Base-by-base conservation (phyloP, 306 rosid species). In the Begonia masoniana region DNA sequence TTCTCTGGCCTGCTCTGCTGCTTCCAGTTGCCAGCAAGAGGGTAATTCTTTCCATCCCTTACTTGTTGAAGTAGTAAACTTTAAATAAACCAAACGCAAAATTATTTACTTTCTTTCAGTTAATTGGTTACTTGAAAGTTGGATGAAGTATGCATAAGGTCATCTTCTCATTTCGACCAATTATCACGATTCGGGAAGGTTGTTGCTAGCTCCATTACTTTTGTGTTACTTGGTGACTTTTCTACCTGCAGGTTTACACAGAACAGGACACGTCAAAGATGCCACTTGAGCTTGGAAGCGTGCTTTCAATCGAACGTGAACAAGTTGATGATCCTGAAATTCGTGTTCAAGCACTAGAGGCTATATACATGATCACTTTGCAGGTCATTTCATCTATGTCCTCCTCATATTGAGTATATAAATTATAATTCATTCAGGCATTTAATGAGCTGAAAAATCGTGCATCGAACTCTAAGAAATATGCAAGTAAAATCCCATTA, bases 1-100 rank as follows among this genome's bases (percentile, higher is more conserved):
- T 89, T 74, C 95, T 89, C 61, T 89, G 97, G 97, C 97, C 95
- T 48, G 87, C 95, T 62, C 62, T 89, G 62, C 95, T 89, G 78
- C 84, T 89, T 58, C 95, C 97, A 9, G 94, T 89, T 62, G 95
- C 97, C 10, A 80, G 97, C 61, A 83, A 80, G 69, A 89, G 78
- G 97, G 97, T 85, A 57, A 54, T 36, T 55, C 1, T 23, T 39
- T n/a, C 39, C 24, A 23, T 10, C 15, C 43, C 55, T 41, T n/a
- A n/a, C n/a, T n/a, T 41, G 15, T 57, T 12, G 35, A 60, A 13
- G 9, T 49, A 15, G 2, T 21, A 21, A 21, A 21, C 24, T 21
- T 21, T 21, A 21, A 21, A 3, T 21, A 21, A 1, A 21, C 24
- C 24, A 21, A 21, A 3, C 3, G 24, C 24, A 21, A 21, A 21